phyloP scores from a whole-genome alignment of 2,329 filamentous ascomycete genomes.

The Claviceps sp. region DNA sequence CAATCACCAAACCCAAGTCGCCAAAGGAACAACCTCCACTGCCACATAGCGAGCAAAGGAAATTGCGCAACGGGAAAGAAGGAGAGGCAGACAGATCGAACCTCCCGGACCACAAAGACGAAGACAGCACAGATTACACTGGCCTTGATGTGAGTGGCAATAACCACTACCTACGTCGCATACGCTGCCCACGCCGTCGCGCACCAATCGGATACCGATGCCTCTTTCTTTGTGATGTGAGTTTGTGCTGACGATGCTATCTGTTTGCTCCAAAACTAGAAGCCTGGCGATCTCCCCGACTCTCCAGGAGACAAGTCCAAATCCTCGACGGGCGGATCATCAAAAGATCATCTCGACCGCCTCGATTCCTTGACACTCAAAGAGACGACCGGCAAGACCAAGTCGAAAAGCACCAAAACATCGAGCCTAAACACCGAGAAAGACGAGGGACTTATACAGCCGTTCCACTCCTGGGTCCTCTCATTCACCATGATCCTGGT shows the following conservation, averaged over 20 bases:
- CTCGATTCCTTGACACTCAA: constrained; percentile 4
- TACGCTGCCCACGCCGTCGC: too few relatives aligned
- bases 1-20: constrained; percentile 62
- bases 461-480: constrained; percentile 77
- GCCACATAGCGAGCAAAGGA: constrained; percentile 68
- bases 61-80: constrained; percentile 34
- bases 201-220: neutral
- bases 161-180: neutral
- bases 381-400: constrained; percentile 12
- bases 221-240: neutral
- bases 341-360: constrained; percentile 2
- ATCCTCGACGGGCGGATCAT: constrained; percentile 46
- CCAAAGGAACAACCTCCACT: constrained; percentile 78
- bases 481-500: constrained; percentile 96
- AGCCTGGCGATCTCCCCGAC: constrained; percentile 67
- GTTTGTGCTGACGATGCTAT: neutral
- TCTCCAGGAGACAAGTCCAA: constrained; percentile 63
- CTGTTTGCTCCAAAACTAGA: constrained; percentile 33
- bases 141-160: constrained; percentile 20
- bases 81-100: constrained; percentile 30
- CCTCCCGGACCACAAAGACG: constrained; percentile 29
- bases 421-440: constrained; percentile 20
- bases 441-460: constrained; percentile 56
- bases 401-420: constrained; percentile 7
- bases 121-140: constrained; percentile 19